Base-by-base conservation (phyloP, 202 grass and related monocot genomes). In the Musa balbisiana region DNA sequence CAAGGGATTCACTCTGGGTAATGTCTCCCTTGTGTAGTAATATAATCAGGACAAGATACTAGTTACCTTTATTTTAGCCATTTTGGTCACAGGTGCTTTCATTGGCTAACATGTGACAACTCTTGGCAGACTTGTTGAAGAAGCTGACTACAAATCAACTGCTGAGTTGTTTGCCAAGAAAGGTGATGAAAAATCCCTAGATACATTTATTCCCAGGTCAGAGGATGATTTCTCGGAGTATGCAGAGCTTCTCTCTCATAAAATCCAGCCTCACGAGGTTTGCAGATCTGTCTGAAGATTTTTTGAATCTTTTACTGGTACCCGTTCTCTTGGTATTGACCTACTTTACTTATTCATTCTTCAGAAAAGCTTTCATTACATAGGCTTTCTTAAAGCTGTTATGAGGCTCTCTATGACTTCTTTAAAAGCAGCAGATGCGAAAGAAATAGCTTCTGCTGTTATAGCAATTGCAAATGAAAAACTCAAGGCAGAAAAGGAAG, bases 351-450 rank as follows among this genome's bases (percentile, higher is more conserved):
- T 62, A 15, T 43, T 55, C 22, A 55, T 53, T 69, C 50, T 77
- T 73, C 88, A 99, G 95, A 99, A 99, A 95, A 99, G 95, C 78
- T 99, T 88, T 81, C 91, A 99, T 80, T 95, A 95, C 73, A 92
- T 92, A 27, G 85, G 78, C 77, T 83, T 99, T 19, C 85, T 99
- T 27, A 99, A 99, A 83, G 85, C 83, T 72, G 79, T 99, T 67
- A 92, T 92, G 59, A 90, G 91, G 79, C 81, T 87, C 75, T 84
- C 91, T 16, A 92, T 90, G 87, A 66, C 77, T 63, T 75, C 89
- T 1, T 65, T 99, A 78, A 95, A 95, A 87, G 95, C 88, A 8
- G 91, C 95, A 5, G 91, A 99, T 63, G 95, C 91, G 0, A 99
- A 95, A 78, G 95, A 99, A 14, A 82, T 99, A 80, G 84, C 95